phyloP scores from a whole-genome alignment of 1,284 basidiomycete genomes.

The Rhodotorula mucilaginosa region DNA sequence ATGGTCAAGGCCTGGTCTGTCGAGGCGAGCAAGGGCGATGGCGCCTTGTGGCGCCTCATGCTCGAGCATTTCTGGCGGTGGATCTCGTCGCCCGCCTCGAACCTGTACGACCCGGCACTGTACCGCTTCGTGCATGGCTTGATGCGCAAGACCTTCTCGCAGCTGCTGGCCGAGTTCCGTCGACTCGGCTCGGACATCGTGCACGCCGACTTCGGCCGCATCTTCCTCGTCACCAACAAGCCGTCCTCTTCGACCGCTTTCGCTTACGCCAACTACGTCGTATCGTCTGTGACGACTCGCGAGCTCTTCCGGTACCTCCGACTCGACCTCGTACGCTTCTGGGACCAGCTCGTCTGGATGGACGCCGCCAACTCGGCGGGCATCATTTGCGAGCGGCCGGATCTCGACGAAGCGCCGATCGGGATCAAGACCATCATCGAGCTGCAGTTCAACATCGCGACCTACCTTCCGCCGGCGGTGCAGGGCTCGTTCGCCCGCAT shows the following conservation, averaged over 20 bases:
- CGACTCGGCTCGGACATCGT: slow-evolving; percentile 89
- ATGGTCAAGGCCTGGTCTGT: slow-evolving; percentile 92
- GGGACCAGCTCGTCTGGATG: slow-evolving; percentile 95
- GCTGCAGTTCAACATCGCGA: slow-evolving; percentile 93
- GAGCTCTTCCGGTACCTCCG: slow-evolving; percentile 94
- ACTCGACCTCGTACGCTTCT: slow-evolving; percentile 83
- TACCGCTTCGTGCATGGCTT: slow-evolving; percentile 91
- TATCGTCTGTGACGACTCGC: slow-evolving; percentile 86
- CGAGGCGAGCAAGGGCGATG: slow-evolving; percentile 65
- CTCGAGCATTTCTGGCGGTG: slow-evolving; percentile 96
- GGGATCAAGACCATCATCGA: slow-evolving; percentile 57
- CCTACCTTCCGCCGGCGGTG: slow-evolving; percentile 80
- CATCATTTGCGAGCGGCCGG: slow-evolving; percentile 75
- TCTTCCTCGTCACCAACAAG: slow-evolving; percentile 90
- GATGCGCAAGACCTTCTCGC: slow-evolving; percentile 97
- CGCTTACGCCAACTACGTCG: slow-evolving; percentile 89
- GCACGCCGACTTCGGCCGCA: slow-evolving; percentile 89
- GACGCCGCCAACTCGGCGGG: slow-evolving; percentile 92
- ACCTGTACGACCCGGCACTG: slow-evolving; percentile 89
- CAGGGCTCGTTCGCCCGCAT: slow-evolving; percentile 74
- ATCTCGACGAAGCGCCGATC: slow-evolving; percentile 59
- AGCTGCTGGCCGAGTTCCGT: slow-evolving; percentile 94
- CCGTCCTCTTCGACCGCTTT: slow-evolving; percentile 86
- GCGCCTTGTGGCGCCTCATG: slow-evolving; percentile 58
- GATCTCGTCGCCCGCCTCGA: slow-evolving; percentile 79